Evolutionary conservation across 495 filamentous ascomycete genomes (phyloP).

Genomic region (Podospora bellae-mahoneyi): DNA sequence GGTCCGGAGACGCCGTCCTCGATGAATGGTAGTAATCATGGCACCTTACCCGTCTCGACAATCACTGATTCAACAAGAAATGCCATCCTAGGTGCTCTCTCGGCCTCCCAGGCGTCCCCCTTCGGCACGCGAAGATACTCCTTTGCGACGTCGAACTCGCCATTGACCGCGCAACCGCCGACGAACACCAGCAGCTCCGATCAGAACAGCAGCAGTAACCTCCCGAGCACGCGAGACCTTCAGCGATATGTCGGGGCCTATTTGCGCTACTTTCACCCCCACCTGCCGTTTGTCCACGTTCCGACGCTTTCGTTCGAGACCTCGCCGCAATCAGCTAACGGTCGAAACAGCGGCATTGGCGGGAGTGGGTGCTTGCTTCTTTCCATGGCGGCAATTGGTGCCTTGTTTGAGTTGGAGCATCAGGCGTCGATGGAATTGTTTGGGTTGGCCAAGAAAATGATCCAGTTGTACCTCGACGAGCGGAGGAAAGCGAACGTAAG

Average conservation of each 20-base stretch:
- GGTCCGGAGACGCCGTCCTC: slow-evolving; percentile 68
- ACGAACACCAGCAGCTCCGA: slow-evolving; percentile 51
- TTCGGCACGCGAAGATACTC: slow-evolving; percentile 77
- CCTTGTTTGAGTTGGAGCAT: slow-evolving; percentile 86
- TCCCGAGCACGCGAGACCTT: slow-evolving; percentile 88
- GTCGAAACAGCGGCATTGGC: slow-evolving; percentile 63
- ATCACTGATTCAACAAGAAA: slow-evolving; percentile 93
- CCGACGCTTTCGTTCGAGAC: slow-evolving; percentile 90
- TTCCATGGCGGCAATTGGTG: slow-evolving; percentile 94
- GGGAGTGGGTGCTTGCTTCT: slow-evolving; percentile 89
- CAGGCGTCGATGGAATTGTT: slow-evolving; percentile 80
- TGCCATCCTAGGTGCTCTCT: slow-evolving; percentile 75
- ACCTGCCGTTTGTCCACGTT: slow-evolving; percentile 89
- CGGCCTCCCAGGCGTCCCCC: slow-evolving; percentile 62
- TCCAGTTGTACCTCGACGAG: slow-evolving; percentile 89
- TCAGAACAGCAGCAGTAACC: slow-evolving; percentile 43
- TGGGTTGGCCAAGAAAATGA: slow-evolving; percentile 92
- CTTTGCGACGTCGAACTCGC: slow-evolving; percentile 63
- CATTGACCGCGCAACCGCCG: slow-evolving; percentile 54
- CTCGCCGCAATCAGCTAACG: slow-evolving; percentile 60
- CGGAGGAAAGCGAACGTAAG: slow-evolving; percentile 84
- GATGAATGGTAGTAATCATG: slow-evolving; percentile 59
- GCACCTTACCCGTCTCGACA: slow-evolving; percentile 56
- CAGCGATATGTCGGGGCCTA: slow-evolving; percentile 91
- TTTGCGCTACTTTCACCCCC: slow-evolving; percentile 91